phyloP scores from a whole-genome alignment of 2,329 filamentous ascomycete species.

The Fusarium compactum region DNA sequence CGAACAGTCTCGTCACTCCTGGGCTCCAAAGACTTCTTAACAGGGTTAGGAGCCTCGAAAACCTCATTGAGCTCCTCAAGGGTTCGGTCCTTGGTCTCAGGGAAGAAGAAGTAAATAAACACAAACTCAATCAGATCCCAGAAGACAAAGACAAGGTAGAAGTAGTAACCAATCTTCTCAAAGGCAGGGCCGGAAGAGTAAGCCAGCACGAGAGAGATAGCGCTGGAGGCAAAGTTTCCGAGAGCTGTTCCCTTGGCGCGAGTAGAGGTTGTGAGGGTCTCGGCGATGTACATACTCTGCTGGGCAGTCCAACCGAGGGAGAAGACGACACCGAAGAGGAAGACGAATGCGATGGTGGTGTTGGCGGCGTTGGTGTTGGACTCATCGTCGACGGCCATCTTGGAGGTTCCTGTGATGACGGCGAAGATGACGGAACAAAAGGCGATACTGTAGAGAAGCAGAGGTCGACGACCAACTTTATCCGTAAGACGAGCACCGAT shows the following conservation, averaged over 20 bases:
- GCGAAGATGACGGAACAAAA: constrained; percentile 57
- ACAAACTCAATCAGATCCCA: constrained; percentile 58
- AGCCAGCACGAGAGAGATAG: constrained; percentile 57
- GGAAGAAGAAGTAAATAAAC: constrained; percentile 64
- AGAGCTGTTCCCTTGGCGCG: constrained; percentile 55
- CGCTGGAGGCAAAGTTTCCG: constrained; percentile 56
- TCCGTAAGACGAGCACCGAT: constrained; percentile 60
- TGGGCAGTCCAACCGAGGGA: constrained; percentile 65
- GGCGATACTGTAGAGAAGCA: constrained; percentile 61
- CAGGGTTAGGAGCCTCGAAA: constrained; percentile 34
- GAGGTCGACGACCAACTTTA: constrained; percentile 63
- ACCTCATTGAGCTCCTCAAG: constrained; percentile 61
- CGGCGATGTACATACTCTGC: constrained; percentile 53
- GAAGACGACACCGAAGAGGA: constrained; percentile 65
- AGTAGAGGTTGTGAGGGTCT: constrained; percentile 50
- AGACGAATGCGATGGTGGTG: constrained; percentile 51
- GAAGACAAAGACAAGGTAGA: constrained; percentile 59
- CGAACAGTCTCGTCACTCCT: constrained; percentile 33
- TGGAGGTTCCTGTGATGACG: constrained; percentile 51
- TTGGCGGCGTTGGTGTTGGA: constrained; percentile 46
- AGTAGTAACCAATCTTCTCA: constrained; percentile 58
- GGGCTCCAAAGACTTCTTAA: constrained; percentile 36
- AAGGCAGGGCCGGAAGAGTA: constrained; percentile 59
- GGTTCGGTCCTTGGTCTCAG: constrained; percentile 59
- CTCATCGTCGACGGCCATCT: constrained; percentile 38